Percentiles rank a stretch among this genome's conserved stretches.
phyloP scores from a whole-genome alignment of 192 early-diverging fungal species.

The Coemansia sp. region DNA sequence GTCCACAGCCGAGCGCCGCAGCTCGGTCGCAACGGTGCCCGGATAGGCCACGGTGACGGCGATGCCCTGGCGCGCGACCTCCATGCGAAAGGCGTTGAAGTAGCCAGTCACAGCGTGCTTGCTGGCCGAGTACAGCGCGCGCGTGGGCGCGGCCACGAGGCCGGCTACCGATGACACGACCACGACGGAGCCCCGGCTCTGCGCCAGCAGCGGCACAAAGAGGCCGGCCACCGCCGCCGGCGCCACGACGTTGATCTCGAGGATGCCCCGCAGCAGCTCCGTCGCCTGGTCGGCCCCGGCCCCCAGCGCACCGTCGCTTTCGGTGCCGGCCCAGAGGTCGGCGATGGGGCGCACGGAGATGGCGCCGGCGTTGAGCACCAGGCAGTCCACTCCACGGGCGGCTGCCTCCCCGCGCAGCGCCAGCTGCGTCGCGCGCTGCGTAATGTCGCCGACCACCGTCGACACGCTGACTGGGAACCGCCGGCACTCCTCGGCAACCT shows the following conservation, averaged over 20 bases:
- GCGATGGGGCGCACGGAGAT: slow-evolving; percentile 70
- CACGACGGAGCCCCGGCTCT: slow-evolving; percentile 53
- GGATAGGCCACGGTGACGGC: slow-evolving; percentile 68
- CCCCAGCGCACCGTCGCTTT: not conserved
- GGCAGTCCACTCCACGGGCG: slow-evolving; percentile 57
- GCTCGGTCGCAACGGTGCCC: slow-evolving; percentile 72
- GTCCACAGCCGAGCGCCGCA: slow-evolving; percentile 68
- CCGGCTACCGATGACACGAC: slow-evolving; percentile 78
- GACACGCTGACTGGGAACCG: slow-evolving; percentile 2
- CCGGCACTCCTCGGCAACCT: slow-evolving; percentile 53
- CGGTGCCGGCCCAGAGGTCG: slow-evolving; percentile 51
- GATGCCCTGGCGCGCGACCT: slow-evolving; percentile 60
- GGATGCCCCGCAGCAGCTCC: slow-evolving; percentile 47
- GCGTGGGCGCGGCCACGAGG: slow-evolving; percentile 70
- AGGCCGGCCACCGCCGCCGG: slow-evolving; percentile 54
- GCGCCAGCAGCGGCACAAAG: slow-evolving; percentile 58
- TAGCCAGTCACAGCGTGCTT: slow-evolving; percentile 84
- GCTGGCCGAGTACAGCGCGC: slow-evolving; percentile 72
- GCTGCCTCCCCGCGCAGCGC: slow-evolving; percentile 33
- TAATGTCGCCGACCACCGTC: slow-evolving; percentile 60
- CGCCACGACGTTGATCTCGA: slow-evolving; percentile 60
- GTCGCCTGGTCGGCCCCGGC: slow-evolving; percentile 27
- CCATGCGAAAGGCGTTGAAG: slow-evolving; percentile 79
- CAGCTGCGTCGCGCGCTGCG: slow-evolving; percentile 52
- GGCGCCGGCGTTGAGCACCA: slow-evolving; percentile 75